Percentiles rank a stretch among this genome's conserved stretches.
phyloP scores from a whole-genome alignment of 805 yeast species.

The Saitoella complicata region DNA sequence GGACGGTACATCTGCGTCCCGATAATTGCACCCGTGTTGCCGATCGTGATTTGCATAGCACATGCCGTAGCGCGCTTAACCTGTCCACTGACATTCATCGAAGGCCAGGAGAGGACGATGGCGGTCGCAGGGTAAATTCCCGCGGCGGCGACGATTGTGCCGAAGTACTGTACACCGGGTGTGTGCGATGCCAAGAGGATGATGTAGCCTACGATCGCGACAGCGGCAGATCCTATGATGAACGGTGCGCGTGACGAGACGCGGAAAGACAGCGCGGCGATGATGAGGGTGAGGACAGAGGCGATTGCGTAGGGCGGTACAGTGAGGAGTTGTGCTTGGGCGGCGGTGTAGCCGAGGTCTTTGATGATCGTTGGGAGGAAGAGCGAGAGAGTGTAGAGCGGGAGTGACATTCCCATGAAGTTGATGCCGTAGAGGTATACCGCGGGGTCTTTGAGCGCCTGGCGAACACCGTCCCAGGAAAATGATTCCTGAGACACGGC shows the following conservation, averaged over 20 bases:
- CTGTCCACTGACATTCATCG: background rate
- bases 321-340: conserved; percentile 59
- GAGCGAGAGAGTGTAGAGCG: too few relatives aligned
- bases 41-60: conserved; percentile 1
- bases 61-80: conserved; percentile 1
- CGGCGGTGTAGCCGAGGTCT: conserved; percentile 48
- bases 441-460: too few relatives aligned
- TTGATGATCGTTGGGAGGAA: conserved; percentile 37
- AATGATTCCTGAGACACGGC: too few relatives aligned
- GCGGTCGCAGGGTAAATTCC: conserved; percentile 1
- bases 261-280: conserved; percentile 47
- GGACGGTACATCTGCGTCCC: conserved; percentile 1
- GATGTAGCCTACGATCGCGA: conserved; percentile 38
- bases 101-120: background rate
- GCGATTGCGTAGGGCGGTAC: conserved; percentile 74
- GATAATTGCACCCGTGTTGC: background rate
- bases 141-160: background rate
- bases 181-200: conserved; percentile 33
- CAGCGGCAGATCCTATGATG: conserved; percentile 8
- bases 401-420: too few relatives aligned
- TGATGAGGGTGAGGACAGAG: conserved; percentile 42
- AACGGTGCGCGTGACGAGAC: background rate
- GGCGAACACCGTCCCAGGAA: too few relatives aligned
- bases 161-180: conserved; percentile 29
- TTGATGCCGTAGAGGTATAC: too few relatives aligned